Conservation (phyloP, 1,139 yeast species). For the Cylindricascospora bacillispora region DNA sequence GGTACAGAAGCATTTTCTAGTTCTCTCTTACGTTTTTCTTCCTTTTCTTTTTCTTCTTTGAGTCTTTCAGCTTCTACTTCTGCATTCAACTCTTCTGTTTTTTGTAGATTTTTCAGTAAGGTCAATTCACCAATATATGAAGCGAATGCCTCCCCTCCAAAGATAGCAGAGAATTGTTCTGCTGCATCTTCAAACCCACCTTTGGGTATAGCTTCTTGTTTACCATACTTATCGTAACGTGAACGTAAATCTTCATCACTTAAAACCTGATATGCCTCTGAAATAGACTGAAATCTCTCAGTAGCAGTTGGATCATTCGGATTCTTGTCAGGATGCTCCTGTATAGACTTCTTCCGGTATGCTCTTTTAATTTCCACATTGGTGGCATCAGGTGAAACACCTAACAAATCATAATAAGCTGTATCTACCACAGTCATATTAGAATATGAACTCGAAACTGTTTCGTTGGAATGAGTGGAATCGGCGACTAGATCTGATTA, state of each 20-base stretch:
- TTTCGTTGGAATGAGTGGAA: no score
- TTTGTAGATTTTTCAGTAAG: slow-evolving; percentile 66
- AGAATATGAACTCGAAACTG: no score
- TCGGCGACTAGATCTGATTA: no score
- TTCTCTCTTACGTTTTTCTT: slow-evolving; percentile 8
- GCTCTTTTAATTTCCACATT: slow-evolving; percentile 81
- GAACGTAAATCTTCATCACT: slow-evolving; percentile 62
- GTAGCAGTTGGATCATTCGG: slow-evolving; percentile 72
- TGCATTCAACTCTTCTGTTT: slow-evolving; percentile 42
- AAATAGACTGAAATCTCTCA: slow-evolving; percentile 38
- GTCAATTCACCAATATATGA: slow-evolving; percentile 87
- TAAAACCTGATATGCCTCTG: slow-evolving; percentile 73
- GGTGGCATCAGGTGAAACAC: slow-evolving; percentile 52
- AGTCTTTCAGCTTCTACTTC: slow-evolving; percentile 25
- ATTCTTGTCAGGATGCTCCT: slow-evolving; percentile 87
- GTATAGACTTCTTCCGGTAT: slow-evolving; percentile 74
- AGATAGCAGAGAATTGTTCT: slow-evolving; percentile 74
- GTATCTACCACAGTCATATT: slow-evolving; percentile 91
- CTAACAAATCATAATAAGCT: slow-evolving; percentile 67
- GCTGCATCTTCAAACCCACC: slow-evolving; percentile 85
- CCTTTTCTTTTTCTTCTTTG: slow-evolving; percentile 26
- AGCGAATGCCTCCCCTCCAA: slow-evolving; percentile 87
- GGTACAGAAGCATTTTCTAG: slow-evolving; percentile 3
- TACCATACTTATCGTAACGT: slow-evolving; percentile 75
- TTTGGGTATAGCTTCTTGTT: slow-evolving; percentile 67